Conservation (phyloP, 768 basidiomycete genomes). For the Kwoniella sp. region DNA sequence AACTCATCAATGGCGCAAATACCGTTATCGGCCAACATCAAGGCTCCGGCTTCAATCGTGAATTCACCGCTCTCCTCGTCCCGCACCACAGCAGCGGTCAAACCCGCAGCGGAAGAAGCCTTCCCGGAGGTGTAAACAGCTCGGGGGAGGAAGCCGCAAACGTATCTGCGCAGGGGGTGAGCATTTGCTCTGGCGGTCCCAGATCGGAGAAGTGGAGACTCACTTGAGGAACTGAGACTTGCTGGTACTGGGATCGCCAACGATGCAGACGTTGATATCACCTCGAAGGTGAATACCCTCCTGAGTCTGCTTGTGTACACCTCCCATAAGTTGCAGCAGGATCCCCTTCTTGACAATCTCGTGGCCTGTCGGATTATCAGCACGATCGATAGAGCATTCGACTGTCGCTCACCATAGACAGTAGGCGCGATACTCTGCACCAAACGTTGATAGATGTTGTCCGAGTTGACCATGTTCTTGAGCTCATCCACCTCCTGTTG, state of each 20-base stretch:
- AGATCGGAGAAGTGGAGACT: constrained; percentile 41
- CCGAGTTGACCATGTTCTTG: constrained; percentile 85
- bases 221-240: constrained; percentile 99
- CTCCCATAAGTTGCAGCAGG: constrained; percentile 92
- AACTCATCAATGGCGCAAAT: constrained; percentile 99
- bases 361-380: constrained; percentile 56
- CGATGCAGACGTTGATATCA: constrained; percentile 96
- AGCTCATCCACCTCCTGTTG: constrained; percentile 94
- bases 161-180: constrained; percentile 61
- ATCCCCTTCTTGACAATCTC: constrained; percentile 99
- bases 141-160: constrained; percentile 95
- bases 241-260: constrained; percentile 95
- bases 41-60: constrained; percentile 96
- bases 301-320: constrained; percentile 90
- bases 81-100: constrained; percentile 95
- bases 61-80: constrained; percentile 99
- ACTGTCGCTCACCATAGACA: constrained; percentile 62
- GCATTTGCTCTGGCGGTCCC: background rate
- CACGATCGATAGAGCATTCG: background rate
- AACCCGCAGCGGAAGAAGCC: constrained; percentile 96
- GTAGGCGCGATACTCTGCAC: constrained; percentile 96
- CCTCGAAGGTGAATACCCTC: constrained; percentile 99
- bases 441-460: constrained; percentile 88
- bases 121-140: constrained; percentile 99
- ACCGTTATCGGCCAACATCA: constrained; percentile 99